Evolutionary conservation across 257 asterid species (phyloP).

Genomic region (Eustoma russellianum): DNA sequence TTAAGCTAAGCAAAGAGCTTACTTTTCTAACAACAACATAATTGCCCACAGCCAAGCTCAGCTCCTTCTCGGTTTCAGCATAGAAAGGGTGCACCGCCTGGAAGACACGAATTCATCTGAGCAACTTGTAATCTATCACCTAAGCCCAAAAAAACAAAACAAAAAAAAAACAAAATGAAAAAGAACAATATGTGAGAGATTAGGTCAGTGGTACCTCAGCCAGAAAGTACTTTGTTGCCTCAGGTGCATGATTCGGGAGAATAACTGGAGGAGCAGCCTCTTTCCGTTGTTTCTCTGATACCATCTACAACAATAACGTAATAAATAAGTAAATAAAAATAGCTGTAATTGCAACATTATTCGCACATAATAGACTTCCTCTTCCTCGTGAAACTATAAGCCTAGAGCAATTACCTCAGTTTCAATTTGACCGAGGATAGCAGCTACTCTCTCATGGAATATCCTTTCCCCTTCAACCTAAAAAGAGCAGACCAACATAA

Average conservation of each 20-base stretch:
- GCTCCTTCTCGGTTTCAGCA: conserved; percentile 74
- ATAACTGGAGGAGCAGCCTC: conserved; percentile 91
- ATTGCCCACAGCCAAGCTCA: conserved; percentile 76
- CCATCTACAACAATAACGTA: conserved; percentile 34
- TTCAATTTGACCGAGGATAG: conserved; percentile 88
- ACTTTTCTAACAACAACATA: conserved; percentile 88
- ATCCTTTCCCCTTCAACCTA: conserved; percentile 92
- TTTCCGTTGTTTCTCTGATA: conserved; percentile 91
- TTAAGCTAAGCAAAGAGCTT: not conserved
- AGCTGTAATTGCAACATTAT: no score
- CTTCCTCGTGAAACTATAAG: conserved; percentile 10
- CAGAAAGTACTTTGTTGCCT: conserved; percentile 71
- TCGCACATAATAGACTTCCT: no score
- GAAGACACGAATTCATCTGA: conserved; percentile 4
- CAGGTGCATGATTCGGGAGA: conserved; percentile 45
- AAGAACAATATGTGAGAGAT: no score
- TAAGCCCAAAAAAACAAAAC: not conserved
- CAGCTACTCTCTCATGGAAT: conserved; percentile 86
- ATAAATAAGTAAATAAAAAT: no score
- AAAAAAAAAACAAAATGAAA: not conserved
- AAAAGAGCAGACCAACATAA: conserved; percentile 1
- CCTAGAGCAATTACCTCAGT: conserved; percentile 51
- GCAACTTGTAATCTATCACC: conserved; percentile 1
- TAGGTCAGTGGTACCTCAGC: conserved; percentile 61
- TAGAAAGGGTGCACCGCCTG: conserved; percentile 75